Conservation (phyloP, 139 green algal species). For the Chlorella sp. region DNA sequence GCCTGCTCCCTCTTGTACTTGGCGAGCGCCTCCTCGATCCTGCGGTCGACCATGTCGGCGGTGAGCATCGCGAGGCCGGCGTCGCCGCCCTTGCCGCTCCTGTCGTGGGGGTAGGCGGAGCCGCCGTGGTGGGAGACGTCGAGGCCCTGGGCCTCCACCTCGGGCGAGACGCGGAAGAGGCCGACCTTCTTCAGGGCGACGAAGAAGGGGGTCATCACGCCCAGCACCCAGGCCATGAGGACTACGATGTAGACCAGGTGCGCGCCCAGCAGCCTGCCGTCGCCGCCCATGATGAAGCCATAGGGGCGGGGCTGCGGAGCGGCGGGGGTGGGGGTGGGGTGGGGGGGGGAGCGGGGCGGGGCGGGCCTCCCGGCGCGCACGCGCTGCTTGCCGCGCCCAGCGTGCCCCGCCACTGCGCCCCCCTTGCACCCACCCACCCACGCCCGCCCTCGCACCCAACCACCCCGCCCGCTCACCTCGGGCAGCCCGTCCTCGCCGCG, state of each 20-base stretch:
- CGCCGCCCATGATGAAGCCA: slow-evolving; percentile 66
- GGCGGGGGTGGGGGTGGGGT: not conserved
- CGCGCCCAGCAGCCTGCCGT: slow-evolving; percentile 54
- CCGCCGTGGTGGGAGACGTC: slow-evolving; percentile 73
- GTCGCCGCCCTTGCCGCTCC: not conserved
- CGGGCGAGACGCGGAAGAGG: slow-evolving; percentile 62
- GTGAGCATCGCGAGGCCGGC: slow-evolving; percentile 11
- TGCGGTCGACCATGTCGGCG: slow-evolving; percentile 41
- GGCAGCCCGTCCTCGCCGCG: not conserved
- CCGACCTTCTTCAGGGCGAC: slow-evolving; percentile 66
- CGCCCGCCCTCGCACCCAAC: too few relatives aligned
- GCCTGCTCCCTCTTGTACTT: slow-evolving; percentile 20
- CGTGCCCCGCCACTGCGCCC: too few relatives aligned
- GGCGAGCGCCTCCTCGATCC: slow-evolving; percentile 41
- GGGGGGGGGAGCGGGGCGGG: not conserved
- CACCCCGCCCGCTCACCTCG: too few relatives aligned
- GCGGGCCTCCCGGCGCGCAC: not conserved
- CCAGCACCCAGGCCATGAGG: slow-evolving; percentile 64
- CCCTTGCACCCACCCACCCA: too few relatives aligned
- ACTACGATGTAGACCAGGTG: slow-evolving; percentile 64
- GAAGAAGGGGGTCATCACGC: slow-evolving; percentile 73
- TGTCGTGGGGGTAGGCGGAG: slow-evolving; percentile 44
- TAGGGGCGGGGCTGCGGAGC: slow-evolving; percentile 30
- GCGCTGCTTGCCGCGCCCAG: too few relatives aligned
- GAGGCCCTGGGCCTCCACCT: slow-evolving; percentile 71